These are phyloP conservation scores for Stereocaulon alpinum DNA, from an alignment of 495 filamentous ascomycete genomes.

Conservation along the genomic window DNA sequence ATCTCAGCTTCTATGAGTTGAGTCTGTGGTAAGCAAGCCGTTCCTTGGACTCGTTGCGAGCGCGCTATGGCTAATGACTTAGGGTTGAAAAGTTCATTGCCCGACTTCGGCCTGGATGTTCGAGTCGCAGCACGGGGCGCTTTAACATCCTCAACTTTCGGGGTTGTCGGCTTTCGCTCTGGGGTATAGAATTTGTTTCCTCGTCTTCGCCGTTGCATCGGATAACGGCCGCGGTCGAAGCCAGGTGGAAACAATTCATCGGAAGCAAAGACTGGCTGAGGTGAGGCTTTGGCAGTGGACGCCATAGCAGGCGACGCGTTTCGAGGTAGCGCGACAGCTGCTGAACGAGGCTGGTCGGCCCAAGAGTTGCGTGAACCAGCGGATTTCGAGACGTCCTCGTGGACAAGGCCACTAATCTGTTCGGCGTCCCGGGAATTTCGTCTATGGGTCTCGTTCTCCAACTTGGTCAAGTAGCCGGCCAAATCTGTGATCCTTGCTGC, in stretches of 20 bases:
- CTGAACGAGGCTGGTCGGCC: background rate
- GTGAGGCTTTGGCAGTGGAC: too few relatives aligned
- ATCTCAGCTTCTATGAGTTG: background rate
- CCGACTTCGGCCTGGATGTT: background rate
- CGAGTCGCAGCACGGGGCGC: background rate
- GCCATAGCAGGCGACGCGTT: too few relatives aligned
- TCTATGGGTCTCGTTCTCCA: background rate
- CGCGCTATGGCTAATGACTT: background rate
- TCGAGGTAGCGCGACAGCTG: background rate
- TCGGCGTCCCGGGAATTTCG: background rate
- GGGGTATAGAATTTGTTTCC: slow-evolving; percentile 16
- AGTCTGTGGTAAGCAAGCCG: background rate
- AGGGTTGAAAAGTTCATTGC: background rate
- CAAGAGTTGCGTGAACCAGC: background rate
- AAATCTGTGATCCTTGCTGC: background rate
- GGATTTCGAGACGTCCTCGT: background rate
- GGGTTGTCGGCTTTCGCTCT: background rate
- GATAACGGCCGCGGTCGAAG: slow-evolving; percentile 19
- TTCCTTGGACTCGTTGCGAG: background rate
- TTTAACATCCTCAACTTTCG: background rate
- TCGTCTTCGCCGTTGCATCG: slow-evolving; percentile 13
- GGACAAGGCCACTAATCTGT: background rate
- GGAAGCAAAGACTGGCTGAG: background rate
- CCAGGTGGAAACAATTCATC: slow-evolving; percentile 4
- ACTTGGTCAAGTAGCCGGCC: background rate